These are phyloP conservation scores for Schizopora paradoxa DNA, from an alignment of 1,284 basidiomycete genomes.

Conservation along the genomic window DNA sequence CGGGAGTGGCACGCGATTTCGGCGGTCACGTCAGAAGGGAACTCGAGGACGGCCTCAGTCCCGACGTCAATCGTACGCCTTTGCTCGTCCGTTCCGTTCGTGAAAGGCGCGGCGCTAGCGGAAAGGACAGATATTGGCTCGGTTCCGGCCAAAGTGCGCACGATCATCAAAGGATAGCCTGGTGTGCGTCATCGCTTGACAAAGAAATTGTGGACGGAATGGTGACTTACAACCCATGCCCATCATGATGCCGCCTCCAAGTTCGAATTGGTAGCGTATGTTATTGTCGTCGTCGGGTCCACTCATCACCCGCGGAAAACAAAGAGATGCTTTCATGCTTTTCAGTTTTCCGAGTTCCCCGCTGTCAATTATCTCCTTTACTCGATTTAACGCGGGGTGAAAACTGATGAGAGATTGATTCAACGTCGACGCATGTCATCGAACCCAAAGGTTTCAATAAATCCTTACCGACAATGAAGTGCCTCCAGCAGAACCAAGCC, in stretches of 20 bases:
- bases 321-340: slow-evolving; percentile 24
- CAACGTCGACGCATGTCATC: too few species aligned
- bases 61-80: slow-evolving; percentile 32
- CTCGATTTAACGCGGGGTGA: slow-evolving; percentile 37
- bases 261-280: slow-evolving; percentile 49
- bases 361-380: slow-evolving; percentile 31
- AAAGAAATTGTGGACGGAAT: neutral
- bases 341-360: slow-evolving; percentile 34
- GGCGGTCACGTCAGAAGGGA: slow-evolving; percentile 31
- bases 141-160: neutral
- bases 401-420: too few species aligned
- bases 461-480: slow-evolving; percentile 33
- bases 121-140: slow-evolving; percentile 3
- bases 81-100: neutral
- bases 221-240: slow-evolving; percentile 52
- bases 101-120: neutral
- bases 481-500: slow-evolving; percentile 34
- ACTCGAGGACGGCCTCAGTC: slow-evolving; percentile 32
- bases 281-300: slow-evolving; percentile 33
- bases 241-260: slow-evolving; percentile 66
- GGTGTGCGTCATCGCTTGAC: neutral
- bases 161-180: slow-evolving; percentile 5
- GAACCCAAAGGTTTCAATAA: too few species aligned
- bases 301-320: slow-evolving; percentile 27
- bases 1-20: slow-evolving; percentile 30